A percentile compares a stretch with the other conserved stretches of the same genome.
phyloP scores from a whole-genome alignment of 1,284 basidiomycete species.

The Caloboletus inedulis region DNA sequence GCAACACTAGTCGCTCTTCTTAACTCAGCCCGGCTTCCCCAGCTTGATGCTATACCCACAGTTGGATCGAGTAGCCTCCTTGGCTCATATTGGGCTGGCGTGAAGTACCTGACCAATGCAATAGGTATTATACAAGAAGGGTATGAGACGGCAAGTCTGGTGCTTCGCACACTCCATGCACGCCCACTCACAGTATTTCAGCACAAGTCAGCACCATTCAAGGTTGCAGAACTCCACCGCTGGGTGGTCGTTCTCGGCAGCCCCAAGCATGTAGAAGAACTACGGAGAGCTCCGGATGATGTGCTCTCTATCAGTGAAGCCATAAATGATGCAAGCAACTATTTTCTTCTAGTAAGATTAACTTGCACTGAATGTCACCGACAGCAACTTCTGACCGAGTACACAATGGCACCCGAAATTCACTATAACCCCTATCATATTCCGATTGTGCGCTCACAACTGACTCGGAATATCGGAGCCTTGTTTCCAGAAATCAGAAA shows the following conservation, averaged over 20 bases:
- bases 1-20: not conserved
- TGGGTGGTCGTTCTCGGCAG: constrained; percentile 37
- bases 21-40: not conserved
- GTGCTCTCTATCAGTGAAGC: constrained; percentile 21
- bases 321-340: constrained; percentile 31
- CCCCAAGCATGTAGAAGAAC: constrained; percentile 6
- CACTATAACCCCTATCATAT: constrained; percentile 29
- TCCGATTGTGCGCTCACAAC: constrained; percentile 20
- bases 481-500: constrained; percentile 31
- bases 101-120: constrained; percentile 8
- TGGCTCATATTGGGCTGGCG: not conserved
- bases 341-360: not conserved
- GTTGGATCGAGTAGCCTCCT: constrained; percentile 17
- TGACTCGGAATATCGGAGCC: constrained; percentile 32
- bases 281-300: not conserved
- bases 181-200: not conserved
- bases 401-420: constrained; percentile 29
- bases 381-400: constrained; percentile 23
- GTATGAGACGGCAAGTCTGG: not conserved
- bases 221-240: not conserved
- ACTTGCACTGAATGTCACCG: not conserved
- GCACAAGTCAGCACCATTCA: not conserved
- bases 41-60: constrained; percentile 20
- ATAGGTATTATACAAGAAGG: constrained; percentile 5
- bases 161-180: not conserved